Evolutionary conservation across 1,284 basidiomycete genomes (phyloP).

Genomic region (Calocybe gambosa): DNA sequence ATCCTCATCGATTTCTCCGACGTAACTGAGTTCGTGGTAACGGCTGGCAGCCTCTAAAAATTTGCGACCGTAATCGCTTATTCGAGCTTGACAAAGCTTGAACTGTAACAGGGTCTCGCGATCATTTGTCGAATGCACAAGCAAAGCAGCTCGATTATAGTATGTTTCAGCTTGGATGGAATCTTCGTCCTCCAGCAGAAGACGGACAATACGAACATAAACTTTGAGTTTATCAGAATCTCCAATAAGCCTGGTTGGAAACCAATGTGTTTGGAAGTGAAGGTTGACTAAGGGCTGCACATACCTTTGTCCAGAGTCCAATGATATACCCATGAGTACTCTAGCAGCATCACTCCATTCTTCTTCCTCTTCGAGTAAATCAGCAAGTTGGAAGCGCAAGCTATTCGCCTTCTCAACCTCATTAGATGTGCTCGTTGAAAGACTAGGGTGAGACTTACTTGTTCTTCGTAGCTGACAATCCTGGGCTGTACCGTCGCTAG

Average conservation of each 20-base stretch:
- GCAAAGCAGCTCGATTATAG: conserved; percentile 91
- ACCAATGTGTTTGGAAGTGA: conserved; percentile 4
- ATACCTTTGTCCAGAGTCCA: conserved; percentile 88
- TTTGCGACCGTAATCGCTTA: conserved; percentile 86
- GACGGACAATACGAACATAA: conserved; percentile 90
- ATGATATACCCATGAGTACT: conserved; percentile 84
- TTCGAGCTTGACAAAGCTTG: conserved; percentile 87
- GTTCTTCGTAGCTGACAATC: conserved; percentile 89
- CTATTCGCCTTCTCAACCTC: conserved; percentile 58
- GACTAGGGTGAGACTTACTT: conserved; percentile 46
- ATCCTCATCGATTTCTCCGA: conserved; percentile 83
- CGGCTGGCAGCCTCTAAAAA: conserved; percentile 93
- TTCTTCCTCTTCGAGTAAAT: conserved; percentile 84
- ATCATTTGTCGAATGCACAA: conserved; percentile 75
- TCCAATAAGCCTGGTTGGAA: conserved; percentile 48
- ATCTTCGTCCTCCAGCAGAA: conserved; percentile 94
- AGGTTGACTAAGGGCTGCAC: conserved; percentile 14
- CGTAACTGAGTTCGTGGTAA: conserved; percentile 92
- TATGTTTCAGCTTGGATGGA: conserved; percentile 93
- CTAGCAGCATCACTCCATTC: conserved; percentile 91
- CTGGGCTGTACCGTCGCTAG: conserved; percentile 69
- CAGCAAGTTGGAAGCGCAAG: conserved; percentile 81
- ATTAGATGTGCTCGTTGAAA: conserved; percentile 1
- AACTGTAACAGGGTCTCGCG: conserved; percentile 75
- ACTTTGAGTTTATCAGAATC: conserved; percentile 86